Conservation (phyloP, 257 asterid genomes). For the Solanum chiquidenum region DNA sequence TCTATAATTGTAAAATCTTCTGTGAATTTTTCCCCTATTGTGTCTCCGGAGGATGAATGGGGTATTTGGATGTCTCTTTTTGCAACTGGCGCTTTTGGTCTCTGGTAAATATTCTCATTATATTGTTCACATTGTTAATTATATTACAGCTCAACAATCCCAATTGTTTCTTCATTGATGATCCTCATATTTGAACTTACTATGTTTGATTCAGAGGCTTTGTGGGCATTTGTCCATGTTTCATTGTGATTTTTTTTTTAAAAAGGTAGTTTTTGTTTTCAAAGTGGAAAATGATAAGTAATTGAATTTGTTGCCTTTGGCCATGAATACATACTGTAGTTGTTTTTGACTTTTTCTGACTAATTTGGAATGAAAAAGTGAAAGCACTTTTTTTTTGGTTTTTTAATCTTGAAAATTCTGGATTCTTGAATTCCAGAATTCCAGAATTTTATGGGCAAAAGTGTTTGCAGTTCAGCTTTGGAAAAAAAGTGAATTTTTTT, state of each 20-base stretch:
- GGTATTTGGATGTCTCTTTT: conserved; percentile 73
- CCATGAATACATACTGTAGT: not conserved
- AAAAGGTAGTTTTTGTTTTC: not conserved
- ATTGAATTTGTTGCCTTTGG: not conserved
- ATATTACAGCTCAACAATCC: not conserved
- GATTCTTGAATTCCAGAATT: not conserved
- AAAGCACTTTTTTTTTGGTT: too few relatives aligned
- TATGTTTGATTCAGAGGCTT: not conserved
- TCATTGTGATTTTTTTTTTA: not conserved
- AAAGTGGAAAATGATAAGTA: not conserved
- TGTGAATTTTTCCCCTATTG: conserved; percentile 20
- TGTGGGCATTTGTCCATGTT: not conserved
- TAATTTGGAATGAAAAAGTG: not conserved
- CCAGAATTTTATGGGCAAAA: not conserved
- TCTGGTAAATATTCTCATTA: conserved; percentile 35
- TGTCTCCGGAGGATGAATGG: conserved; percentile 72
- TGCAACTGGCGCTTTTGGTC: conserved; percentile 57
- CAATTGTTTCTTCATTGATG: not conserved
- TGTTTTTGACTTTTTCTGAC: too few relatives aligned
- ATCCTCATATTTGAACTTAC: not conserved
- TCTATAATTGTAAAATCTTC: conserved; percentile 12
- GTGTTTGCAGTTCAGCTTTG: not conserved
- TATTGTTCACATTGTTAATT: not conserved
- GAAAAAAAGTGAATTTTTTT: not conserved
- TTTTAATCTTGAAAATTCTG: not conserved